Evolutionary conservation across 768 basidiomycete species (phyloP).

Genomic region (Floccularia luteovirens): DNA sequence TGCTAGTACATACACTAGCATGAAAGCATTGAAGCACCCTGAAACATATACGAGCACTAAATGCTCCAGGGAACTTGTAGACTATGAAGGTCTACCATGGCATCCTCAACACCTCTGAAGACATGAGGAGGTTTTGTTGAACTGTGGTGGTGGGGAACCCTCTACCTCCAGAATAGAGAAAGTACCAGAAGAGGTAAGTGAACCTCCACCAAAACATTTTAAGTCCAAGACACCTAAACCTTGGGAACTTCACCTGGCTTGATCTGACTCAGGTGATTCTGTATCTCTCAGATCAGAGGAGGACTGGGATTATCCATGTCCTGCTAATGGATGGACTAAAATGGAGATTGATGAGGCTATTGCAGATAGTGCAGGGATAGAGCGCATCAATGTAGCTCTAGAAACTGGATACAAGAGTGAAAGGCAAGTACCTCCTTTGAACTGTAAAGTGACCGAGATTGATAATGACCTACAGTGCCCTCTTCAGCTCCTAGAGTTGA

Average conservation of each 20-base stretch:
- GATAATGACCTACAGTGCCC: neutral
- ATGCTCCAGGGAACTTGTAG: neutral
- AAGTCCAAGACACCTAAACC: no score
- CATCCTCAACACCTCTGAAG: neutral
- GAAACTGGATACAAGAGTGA: neutral
- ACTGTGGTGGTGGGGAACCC: neutral
- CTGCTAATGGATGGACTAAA: neutral
- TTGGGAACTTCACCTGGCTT: neutral
- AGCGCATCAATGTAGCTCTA: neutral
- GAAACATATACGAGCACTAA: neutral
- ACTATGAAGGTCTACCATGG: neutral
- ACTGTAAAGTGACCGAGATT: neutral
- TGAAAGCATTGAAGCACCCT: neutral
- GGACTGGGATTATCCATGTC: neutral
- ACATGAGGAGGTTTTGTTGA: neutral
- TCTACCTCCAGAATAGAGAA: neutral
- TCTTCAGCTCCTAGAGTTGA: neutral
- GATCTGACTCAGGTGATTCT: neutral
- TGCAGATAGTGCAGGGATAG: neutral
- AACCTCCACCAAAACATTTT: neutral
- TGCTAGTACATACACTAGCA: neutral
- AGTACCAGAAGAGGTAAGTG: neutral
- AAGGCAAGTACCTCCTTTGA: neutral
- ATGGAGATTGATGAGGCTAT: neutral
- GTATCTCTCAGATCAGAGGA: neutral